A percentile compares a stretch with the other conserved stretches of the same genome.
Conservation (phyloP, 164 flowering plant genomes). For the Annona cherimola region DNA sequence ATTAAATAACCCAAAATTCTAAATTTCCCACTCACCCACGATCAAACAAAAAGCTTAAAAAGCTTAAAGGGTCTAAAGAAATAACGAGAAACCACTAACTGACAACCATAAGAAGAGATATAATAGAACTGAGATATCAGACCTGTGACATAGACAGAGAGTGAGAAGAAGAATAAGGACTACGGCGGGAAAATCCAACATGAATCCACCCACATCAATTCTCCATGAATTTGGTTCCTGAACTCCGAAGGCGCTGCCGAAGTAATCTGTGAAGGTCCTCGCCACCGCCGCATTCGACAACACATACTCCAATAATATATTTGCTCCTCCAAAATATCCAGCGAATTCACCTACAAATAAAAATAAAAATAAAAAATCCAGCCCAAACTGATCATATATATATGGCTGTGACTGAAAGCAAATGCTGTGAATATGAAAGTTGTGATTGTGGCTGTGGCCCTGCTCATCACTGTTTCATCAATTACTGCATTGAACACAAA, state of each 20-base stretch:
- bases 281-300: conserved; percentile 79
- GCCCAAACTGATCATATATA: neutral
- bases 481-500: too few species aligned
- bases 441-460: too few species aligned
- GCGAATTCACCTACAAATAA: conserved; percentile 61
- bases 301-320: conserved; percentile 82
- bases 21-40: conserved; percentile 8
- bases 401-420: neutral
- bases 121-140: conserved; percentile 7
- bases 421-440: neutral
- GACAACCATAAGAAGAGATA: conserved; percentile 1
- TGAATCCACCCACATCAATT: conserved; percentile 45
- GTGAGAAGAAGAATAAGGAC: conserved; percentile 64
- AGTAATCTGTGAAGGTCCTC: conserved; percentile 67
- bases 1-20: conserved; percentile 2
- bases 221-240: conserved; percentile 52
- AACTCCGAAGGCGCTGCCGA: conserved; percentile 44
- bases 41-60: conserved; percentile 5
- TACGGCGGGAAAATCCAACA: conserved; percentile 73
- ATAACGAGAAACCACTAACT: neutral
- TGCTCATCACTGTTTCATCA: too few species aligned
- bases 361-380: neutral
- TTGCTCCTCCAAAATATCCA: conserved; percentile 75
- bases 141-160: conserved; percentile 64
- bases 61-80: neutral